These are phyloP conservation scores for Chiua virens DNA, from an alignment of 768 basidiomycete genomes.

Conservation along the genomic window DNA sequence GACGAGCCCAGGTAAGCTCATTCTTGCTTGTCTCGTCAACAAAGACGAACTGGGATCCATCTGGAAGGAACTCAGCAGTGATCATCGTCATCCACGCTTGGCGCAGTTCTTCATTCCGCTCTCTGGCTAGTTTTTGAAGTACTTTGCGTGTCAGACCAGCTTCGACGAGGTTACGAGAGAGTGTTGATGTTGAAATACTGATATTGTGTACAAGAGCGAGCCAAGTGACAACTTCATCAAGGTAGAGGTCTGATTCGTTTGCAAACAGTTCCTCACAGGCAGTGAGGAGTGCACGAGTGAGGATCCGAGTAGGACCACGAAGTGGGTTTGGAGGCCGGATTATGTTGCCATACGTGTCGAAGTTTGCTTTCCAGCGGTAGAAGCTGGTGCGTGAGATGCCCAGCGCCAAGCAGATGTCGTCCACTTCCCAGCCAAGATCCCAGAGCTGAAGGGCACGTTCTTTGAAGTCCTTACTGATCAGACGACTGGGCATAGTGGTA, in stretches of 20 bases:
- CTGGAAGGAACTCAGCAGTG: background rate
- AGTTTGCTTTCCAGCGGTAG: background rate
- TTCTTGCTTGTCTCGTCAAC: conserved; percentile 4
- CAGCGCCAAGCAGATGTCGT: no score
- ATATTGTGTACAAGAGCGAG: background rate
- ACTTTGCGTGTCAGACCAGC: conserved; percentile 5
- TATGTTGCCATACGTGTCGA: background rate
- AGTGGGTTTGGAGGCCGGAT: background rate
- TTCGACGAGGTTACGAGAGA: conserved; percentile 3
- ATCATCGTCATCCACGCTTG: no score
- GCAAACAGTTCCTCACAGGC: conserved; percentile 17
- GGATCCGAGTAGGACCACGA: background rate
- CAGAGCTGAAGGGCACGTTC: no score
- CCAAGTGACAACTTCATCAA: background rate
- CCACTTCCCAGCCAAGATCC: no score
- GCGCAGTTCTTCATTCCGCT: conserved; percentile 17
- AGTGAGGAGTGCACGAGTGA: background rate
- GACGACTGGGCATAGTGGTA: no score
- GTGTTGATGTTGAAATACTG: background rate
- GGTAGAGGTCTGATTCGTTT: background rate
- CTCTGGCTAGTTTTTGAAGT: conserved; percentile 21
- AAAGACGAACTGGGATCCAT: background rate
- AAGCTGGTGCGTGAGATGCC: background rate
- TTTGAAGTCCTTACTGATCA: no score
- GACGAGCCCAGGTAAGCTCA: background rate